A percentile compares a stretch with the other conserved stretches of the same genome.
These are phyloP conservation scores for Claviceps maximensis DNA, from an alignment of 2,329 filamentous ascomycete species.

Conservation along the genomic window DNA sequence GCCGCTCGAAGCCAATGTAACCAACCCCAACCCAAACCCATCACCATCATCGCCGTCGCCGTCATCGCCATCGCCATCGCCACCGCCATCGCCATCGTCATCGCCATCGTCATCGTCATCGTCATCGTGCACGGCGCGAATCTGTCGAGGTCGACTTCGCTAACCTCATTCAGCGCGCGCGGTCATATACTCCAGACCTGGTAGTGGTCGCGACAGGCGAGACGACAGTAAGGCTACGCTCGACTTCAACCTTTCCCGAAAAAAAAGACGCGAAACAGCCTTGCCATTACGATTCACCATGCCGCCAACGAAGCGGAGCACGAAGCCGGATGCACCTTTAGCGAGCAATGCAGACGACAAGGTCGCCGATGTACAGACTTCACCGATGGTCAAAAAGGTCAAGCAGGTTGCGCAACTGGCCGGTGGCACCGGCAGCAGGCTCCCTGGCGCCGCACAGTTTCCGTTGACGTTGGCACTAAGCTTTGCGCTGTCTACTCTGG, in stretches of 20 bases:
- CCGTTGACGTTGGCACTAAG: slow-evolving; percentile 39
- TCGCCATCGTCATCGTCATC: neutral
- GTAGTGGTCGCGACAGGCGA: neutral
- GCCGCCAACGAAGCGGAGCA: slow-evolving; percentile 14
- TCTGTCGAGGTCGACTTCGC: neutral
- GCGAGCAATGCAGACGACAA: slow-evolving; percentile 3
- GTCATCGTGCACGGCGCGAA: neutral
- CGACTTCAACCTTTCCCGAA: neutral
- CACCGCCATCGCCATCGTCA: neutral
- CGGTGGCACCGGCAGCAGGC: slow-evolving; percentile 10
- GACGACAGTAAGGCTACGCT: neutral
- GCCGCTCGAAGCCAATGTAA: neutral
- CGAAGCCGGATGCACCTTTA: slow-evolving; percentile 7
- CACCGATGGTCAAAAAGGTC: slow-evolving; percentile 8
- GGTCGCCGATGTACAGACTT: neutral
- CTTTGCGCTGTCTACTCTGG: slow-evolving; percentile 48
- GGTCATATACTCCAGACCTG: neutral
- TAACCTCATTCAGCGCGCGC: neutral
- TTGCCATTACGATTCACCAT: slow-evolving; percentile 2
- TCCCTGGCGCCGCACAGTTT: slow-evolving; percentile 36
- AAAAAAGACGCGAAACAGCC: neutral
- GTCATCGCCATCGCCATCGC: neutral
- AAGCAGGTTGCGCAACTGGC: slow-evolving; percentile 2
- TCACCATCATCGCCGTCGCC: neutral
- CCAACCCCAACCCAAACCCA: neutral